phyloP scores from a whole-genome alignment of 371 early-diverging fungal genomes.

The Mortierella sp. region DNA sequence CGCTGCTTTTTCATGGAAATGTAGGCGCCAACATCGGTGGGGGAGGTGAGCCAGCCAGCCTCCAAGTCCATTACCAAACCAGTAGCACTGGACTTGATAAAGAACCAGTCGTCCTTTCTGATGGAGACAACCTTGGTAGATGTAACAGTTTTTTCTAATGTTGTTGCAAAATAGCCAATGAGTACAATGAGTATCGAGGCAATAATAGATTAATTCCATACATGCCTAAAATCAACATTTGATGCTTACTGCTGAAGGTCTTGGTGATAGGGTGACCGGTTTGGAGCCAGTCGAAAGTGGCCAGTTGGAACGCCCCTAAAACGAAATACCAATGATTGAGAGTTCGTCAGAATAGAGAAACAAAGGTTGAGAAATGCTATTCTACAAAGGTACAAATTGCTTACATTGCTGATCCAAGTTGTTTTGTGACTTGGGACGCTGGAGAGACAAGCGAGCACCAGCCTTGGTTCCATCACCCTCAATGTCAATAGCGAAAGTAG shows the following conservation, averaged over 20 bases:
- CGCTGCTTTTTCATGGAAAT: conserved; percentile 57
- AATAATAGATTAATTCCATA: too few relatives aligned
- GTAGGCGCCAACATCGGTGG: conserved; percentile 53
- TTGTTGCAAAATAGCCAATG: not conserved
- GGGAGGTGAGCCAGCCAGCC: conserved; percentile 55
- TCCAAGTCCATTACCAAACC: conserved; percentile 53
- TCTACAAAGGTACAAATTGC: not conserved
- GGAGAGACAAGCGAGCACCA: conserved; percentile 50
- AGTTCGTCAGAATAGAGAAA: not conserved
- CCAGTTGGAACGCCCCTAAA: conserved; percentile 37
- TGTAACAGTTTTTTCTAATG: conserved; percentile 7
- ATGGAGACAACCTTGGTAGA: conserved; percentile 31
- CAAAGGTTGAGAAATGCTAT: too few relatives aligned
- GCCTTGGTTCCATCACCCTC: conserved; percentile 51
- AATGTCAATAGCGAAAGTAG: conserved; percentile 64
- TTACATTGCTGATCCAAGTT: conserved; percentile 50
- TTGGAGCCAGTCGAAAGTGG: conserved; percentile 38
- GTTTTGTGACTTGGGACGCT: conserved; percentile 51
- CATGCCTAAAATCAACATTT: not conserved
- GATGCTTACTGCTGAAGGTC: conserved; percentile 15
- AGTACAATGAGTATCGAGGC: not conserved
- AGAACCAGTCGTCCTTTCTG: conserved; percentile 52
- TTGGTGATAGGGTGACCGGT: conserved; percentile 18
- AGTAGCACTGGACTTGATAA: conserved; percentile 44
- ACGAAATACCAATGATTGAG: not conserved